These are phyloP conservation scores for Hansfordia pulvinata DNA, from an alignment of 2,329 filamentous ascomycete genomes.

Conservation along the genomic window DNA sequence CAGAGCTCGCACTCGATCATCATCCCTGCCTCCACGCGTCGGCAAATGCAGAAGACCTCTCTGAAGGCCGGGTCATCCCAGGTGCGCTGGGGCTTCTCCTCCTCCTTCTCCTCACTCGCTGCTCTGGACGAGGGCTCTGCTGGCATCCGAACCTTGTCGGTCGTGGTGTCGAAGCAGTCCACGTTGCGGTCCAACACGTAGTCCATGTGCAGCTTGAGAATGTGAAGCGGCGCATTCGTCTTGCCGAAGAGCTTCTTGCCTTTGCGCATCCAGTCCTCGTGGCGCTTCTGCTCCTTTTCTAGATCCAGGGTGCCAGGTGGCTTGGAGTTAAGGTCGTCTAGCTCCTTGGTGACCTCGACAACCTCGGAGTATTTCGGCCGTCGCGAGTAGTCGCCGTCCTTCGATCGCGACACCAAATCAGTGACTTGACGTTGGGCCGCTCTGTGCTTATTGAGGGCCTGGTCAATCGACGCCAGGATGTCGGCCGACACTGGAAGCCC, in stretches of 20 bases:
- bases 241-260: constrained; percentile 98
- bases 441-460: constrained; percentile 88
- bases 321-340: constrained; percentile 86
- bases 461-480: constrained; percentile 71
- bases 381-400: constrained; percentile 59
- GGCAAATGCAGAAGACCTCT: constrained; percentile 95
- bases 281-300: constrained; percentile 84
- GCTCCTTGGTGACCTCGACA: constrained; percentile 73
- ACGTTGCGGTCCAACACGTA: constrained; percentile 81
- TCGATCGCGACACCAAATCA: constrained; percentile 66
- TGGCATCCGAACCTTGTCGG: constrained; percentile 76
- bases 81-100: constrained; percentile 28
- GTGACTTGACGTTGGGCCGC: constrained; percentile 85
- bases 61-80: constrained; percentile 49
- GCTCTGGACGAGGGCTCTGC: constrained; percentile 87
- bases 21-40: constrained; percentile 86
- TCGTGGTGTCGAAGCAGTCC: constrained; percentile 77
- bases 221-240: constrained; percentile 91
- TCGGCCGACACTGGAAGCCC: constrained; percentile 69
- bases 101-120: constrained; percentile 39
- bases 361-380: constrained; percentile 83
- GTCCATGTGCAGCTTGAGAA: constrained; percentile 87
- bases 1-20: constrained; percentile 99
- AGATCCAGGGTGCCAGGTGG: constrained; percentile 82
- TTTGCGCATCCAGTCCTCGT: constrained; percentile 98